phyloP scores from a whole-genome alignment of 2,329 filamentous ascomycete genomes.

The Colletotrichum viniferum region DNA sequence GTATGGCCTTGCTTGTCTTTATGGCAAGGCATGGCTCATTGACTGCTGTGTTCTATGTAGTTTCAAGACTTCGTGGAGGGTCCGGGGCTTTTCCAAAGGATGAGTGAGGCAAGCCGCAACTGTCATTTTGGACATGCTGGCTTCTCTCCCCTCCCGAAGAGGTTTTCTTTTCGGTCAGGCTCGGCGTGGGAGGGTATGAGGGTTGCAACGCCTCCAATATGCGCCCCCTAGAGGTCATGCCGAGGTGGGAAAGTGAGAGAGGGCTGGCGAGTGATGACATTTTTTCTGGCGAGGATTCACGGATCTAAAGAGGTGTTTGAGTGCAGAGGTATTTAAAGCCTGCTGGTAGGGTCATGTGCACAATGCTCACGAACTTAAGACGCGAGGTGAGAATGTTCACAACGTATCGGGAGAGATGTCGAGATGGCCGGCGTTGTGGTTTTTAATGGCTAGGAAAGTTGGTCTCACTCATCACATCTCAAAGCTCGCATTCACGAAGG shows the following conservation, averaged over 20 bases:
- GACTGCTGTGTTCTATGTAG: rapidly evolving
- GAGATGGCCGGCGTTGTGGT: too few species aligned
- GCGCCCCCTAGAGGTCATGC: background rate
- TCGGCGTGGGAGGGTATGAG: too few species aligned
- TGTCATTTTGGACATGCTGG: too few species aligned
- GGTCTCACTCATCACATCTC: background rate
- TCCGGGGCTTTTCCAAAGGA: background rate
- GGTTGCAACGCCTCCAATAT: background rate
- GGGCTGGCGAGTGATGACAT: background rate
- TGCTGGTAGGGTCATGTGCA: too few species aligned
- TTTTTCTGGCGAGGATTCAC: background rate
- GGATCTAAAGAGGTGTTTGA: background rate
- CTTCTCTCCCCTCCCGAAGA: too few species aligned
- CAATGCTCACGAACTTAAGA: too few species aligned
- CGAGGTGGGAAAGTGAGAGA: background rate
- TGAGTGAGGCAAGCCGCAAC: background rate
- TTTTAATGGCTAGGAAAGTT: too few species aligned
- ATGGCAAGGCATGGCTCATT: background rate
- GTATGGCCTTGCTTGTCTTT: background rate
- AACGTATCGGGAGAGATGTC: rapidly evolving
- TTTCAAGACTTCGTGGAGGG: background rate
- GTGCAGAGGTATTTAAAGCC: background rate
- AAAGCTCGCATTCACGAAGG: too few species aligned
- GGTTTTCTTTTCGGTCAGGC: too few species aligned
- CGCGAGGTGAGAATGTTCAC: too few species aligned